Evolutionary conservation across 148 eudicot species (phyloP).

Genomic region (Nyssa sinensis): DNA sequence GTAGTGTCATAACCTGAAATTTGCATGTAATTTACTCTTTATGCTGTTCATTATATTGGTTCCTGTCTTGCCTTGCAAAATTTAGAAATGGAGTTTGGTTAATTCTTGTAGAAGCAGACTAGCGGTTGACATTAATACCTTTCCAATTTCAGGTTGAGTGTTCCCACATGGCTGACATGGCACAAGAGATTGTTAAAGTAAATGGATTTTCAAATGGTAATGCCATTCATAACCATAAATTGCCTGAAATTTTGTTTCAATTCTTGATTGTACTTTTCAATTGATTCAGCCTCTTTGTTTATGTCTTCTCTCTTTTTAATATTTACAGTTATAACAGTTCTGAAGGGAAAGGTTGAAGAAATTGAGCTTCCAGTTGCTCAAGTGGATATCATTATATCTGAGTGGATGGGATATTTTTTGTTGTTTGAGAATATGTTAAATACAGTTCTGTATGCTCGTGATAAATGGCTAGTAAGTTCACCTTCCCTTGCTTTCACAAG

Average conservation of each 20-base stretch:
- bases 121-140: conserved; percentile 1
- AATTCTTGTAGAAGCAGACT: background rate
- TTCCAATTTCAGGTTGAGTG: conserved; percentile 73
- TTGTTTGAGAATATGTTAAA: conserved; percentile 92
- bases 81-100: background rate
- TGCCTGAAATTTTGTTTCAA: background rate
- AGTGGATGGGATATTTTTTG: conserved; percentile 99
- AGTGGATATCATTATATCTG: conserved; percentile 93
- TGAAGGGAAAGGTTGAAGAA: conserved; percentile 95
- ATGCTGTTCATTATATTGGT: background rate
- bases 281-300: background rate
- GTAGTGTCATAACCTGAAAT: background rate
- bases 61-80: background rate
- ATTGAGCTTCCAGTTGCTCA: conserved; percentile 85
- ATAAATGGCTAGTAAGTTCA: conserved; percentile 92
- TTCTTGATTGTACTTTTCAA: background rate
- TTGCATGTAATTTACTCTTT: background rate
- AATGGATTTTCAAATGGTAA: conserved; percentile 83
- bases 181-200: conserved; percentile 75
- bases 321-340: conserved; percentile 77
- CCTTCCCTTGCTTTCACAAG: background rate
- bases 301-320: conserved; percentile 10
- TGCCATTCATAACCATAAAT: conserved; percentile 15
- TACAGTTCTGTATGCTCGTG: conserved; percentile 96
- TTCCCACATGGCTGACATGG: conserved; percentile 96